These are phyloP conservation scores for Ascochyta lentis DNA, from an alignment of 2,329 filamentous ascomycete species.

Conservation along the genomic window DNA sequence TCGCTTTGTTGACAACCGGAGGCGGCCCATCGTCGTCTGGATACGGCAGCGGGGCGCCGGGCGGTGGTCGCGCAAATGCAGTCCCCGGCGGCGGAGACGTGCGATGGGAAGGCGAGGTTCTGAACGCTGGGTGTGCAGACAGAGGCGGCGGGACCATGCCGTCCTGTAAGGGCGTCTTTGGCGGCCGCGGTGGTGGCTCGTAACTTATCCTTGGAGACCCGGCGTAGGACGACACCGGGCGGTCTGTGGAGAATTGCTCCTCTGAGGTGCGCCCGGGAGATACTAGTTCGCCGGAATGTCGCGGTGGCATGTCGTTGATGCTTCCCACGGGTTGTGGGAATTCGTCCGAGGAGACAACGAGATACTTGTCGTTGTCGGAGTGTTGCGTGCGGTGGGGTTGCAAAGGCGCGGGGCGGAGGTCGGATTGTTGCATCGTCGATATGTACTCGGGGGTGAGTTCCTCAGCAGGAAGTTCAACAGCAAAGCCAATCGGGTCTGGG, in stretches of 20 bases:
- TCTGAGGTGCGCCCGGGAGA: constrained; percentile 50
- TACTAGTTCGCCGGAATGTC: constrained; percentile 70
- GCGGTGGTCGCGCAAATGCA: constrained; percentile 39
- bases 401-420: constrained; percentile 49
- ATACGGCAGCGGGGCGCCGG: constrained; percentile 68
- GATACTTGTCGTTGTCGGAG: constrained; percentile 58
- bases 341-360: constrained; percentile 63
- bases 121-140: constrained; percentile 15
- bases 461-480: constrained; percentile 67
- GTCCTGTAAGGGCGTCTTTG: constrained; percentile 49
- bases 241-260: constrained; percentile 37
- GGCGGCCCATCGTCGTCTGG: constrained; percentile 81
- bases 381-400: constrained; percentile 25
- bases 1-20: constrained; percentile 82
- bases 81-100: constrained; percentile 38
- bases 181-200: constrained; percentile 49
- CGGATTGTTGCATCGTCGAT: constrained; percentile 29
- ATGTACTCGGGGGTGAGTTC: constrained; percentile 51
- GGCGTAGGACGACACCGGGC: constrained; percentile 32
- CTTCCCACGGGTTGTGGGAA: constrained; percentile 59
- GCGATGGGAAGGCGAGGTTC: constrained; percentile 4
- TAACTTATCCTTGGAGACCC: constrained; percentile 38
- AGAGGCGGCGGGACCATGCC: constrained; percentile 24
- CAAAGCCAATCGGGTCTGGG: constrained; percentile 54
- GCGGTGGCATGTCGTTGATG: constrained; percentile 35